Base-by-base conservation (phyloP, 2,329 filamentous ascomycete genomes). In the Epicoccum nigrum region DNA sequence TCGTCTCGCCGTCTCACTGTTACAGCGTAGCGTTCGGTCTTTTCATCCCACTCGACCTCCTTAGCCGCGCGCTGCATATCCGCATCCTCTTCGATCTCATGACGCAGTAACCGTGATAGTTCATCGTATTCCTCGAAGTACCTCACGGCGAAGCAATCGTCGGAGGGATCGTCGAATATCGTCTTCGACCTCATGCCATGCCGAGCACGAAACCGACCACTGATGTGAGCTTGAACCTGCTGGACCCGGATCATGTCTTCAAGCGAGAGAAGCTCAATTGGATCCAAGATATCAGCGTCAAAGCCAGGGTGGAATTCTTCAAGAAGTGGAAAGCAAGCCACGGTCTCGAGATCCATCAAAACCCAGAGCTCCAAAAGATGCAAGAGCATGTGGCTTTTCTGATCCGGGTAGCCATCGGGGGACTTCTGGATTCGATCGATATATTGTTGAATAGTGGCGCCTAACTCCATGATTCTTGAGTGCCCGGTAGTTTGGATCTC, bases 321-420 rank as follows among this genome's bases (percentile, higher is more conserved):
- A 0, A 89, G 67, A 0, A 87, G 63, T 0, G 79, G 78, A 38
- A 75, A 83, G 0, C 55, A 53, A 0, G 35, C 9, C 0, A 75
- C 67, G 0, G 80, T 79, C n/a, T 63, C 67, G 9, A 71, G 59
- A 54, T 89, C 86, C 64, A 87, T 77, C 1, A 65, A 59, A 3
- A 81, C 64, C 86, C 85, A 89, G 0, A 86, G 56, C 41, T 83
- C 79, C 62, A 88, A 78, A 0, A 84, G 34, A 7, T 72, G 76
- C 1, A 89, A 73, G 0, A 87, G 66, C 58, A 82, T 76, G 0
- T 69, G 50, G 21, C 83, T 85, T 56, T 77, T 79, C 19, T 81
- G 75, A 40, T 82, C 79, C 0, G 78, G 73, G 49, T 81, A 76
- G 4, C 59, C 56, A 51, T 75, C 58, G 53, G 82, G 84, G 0